Evolutionary conservation across 257 asterid species (phyloP).

Genomic region (Solanum commersonii): DNA sequence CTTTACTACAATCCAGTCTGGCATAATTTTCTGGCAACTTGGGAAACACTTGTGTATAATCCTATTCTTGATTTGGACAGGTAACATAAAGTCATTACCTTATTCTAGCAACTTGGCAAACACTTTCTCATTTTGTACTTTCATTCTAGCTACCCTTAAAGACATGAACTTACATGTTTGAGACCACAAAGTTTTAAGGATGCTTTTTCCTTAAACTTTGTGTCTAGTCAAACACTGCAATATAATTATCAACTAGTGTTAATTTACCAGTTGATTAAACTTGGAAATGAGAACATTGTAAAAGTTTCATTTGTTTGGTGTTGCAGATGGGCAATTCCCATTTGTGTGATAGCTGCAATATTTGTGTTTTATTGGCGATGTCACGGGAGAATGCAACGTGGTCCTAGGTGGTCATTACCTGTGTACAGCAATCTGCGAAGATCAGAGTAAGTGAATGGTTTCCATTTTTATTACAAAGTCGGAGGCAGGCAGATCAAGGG

Average conservation of each 20-base stretch:
- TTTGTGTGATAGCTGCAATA: constrained; percentile 33
- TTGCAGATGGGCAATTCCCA: constrained; percentile 91
- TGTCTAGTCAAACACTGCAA: neutral
- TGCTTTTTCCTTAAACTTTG: neutral
- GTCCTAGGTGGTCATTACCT: constrained; percentile 58
- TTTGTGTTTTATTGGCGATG: constrained; percentile 73
- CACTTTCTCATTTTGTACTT: neutral
- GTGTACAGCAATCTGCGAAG: constrained; percentile 53
- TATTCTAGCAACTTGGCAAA: neutral
- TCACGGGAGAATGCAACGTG: constrained; percentile 53
- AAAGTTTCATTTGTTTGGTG: neutral
- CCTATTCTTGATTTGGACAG: constrained; percentile 94
- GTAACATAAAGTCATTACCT: constrained; percentile 16
- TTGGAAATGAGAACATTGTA: neutral
- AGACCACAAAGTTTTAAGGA: no score
- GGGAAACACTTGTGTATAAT: constrained; percentile 93
- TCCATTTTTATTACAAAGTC: neutral
- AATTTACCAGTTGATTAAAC: neutral
- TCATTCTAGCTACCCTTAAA: neutral
- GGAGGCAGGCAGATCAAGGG: neutral
- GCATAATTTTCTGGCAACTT: constrained; percentile 70
- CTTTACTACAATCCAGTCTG: constrained; percentile 95
- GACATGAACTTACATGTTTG: neutral
- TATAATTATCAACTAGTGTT: neutral
- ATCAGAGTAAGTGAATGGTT: constrained; percentile 46